Evolutionary conservation across 345 rosid genomes (phyloP).

Genomic region (Mercurialis annua): DNA sequence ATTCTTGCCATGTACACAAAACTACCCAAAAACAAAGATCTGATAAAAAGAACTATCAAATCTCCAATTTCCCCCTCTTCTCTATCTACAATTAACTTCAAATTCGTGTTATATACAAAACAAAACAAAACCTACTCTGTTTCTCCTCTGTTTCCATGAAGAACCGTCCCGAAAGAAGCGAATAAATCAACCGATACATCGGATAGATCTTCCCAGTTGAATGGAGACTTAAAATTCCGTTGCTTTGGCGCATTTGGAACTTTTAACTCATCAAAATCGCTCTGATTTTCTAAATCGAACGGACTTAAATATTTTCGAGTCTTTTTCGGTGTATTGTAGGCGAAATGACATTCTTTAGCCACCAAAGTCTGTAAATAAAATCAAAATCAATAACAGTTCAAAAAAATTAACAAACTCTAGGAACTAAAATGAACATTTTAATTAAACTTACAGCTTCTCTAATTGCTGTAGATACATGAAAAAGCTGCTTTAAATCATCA

Average conservation of each 20-base stretch:
- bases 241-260: constrained; percentile 66
- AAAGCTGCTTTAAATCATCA: constrained; percentile 64
- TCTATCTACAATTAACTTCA: constrained; percentile 18
- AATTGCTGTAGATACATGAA: constrained; percentile 55
- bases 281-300: constrained; percentile 24
- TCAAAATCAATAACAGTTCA: neutral
- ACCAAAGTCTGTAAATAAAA: constrained; percentile 43
- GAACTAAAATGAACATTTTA: too few relatives aligned
- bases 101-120: constrained; percentile 13
- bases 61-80: neutral
- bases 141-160: constrained; percentile 16
- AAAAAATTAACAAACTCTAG: neutral
- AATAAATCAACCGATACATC: constrained; percentile 57
- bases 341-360: constrained; percentile 61
- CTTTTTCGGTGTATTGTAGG: constrained; percentile 67
- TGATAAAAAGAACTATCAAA: neutral
- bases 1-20: constrained; percentile 15
- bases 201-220: constrained; percentile 39
- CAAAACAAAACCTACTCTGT: neutral
- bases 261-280: constrained; percentile 41
- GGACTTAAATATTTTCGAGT: constrained; percentile 41
- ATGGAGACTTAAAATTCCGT: constrained; percentile 28
- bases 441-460: constrained; percentile 65
- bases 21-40: constrained; percentile 12
- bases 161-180: constrained; percentile 29